These are phyloP conservation scores for Lunasporangiospora selenospora DNA, from an alignment of 192 early-diverging fungal genomes.

Conservation along the genomic window DNA sequence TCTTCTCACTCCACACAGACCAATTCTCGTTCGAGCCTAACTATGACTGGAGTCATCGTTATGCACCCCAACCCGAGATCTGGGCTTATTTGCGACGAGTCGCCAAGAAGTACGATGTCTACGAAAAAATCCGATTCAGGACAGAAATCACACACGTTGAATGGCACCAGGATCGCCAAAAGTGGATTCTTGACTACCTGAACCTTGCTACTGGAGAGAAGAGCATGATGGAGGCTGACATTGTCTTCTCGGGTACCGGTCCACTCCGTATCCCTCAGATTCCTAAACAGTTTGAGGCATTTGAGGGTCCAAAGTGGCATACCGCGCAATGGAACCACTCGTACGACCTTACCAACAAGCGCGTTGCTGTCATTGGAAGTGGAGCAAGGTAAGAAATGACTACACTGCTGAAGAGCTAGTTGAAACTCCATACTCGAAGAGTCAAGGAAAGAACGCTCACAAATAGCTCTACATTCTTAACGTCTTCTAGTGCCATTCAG, in stretches of 20 bases:
- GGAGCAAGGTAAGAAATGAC: constrained; percentile 53
- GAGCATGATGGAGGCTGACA: constrained; percentile 21
- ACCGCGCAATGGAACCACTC: constrained; percentile 59
- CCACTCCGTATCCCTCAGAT: constrained; percentile 53
- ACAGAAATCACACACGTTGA: constrained; percentile 45
- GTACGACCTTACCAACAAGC: constrained; percentile 54
- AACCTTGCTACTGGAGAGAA: constrained; percentile 28
- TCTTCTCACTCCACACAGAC: constrained; percentile 10
- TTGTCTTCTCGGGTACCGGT: constrained; percentile 55
- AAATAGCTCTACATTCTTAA: no score
- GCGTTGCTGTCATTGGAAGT: constrained; percentile 54
- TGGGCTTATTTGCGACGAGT: constrained; percentile 47
- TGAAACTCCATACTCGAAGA: no score
- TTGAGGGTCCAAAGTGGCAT: constrained; percentile 60
- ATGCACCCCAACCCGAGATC: constrained; percentile 52
- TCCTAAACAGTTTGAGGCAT: constrained; percentile 56
- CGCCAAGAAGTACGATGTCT: constrained; percentile 47
- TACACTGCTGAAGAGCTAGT: no score
- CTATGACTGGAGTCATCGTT: constrained; percentile 54
- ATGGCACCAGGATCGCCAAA: constrained; percentile 44
- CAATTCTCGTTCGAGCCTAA: constrained; percentile 45
- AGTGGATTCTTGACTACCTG: constrained; percentile 40
- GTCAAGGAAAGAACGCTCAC: no score
- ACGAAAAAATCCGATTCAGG: constrained; percentile 50
- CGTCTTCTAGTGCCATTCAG: constrained; percentile 54